phyloP scores from a whole-genome alignment of 1,284 basidiomycete species.

The Papiliotrema flavescens region DNA sequence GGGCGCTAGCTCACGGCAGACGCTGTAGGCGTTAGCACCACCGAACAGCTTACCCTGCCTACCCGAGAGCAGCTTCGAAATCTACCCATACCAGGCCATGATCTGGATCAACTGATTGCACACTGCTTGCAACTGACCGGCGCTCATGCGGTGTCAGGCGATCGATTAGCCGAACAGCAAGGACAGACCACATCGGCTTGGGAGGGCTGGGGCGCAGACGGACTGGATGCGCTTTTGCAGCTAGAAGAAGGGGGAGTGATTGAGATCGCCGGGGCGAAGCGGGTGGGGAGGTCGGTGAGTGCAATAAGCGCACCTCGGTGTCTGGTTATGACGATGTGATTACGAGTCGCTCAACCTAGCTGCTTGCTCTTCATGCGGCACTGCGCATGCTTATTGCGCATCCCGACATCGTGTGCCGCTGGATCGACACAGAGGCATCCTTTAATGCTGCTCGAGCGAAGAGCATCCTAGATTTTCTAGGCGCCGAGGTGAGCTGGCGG shows the following conservation, averaged over 20 bases:
- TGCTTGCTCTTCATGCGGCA: slow-evolving; percentile 39
- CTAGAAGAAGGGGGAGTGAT: slow-evolving; percentile 36
- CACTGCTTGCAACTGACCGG: slow-evolving; percentile 17
- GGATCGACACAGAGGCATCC: slow-evolving; percentile 45
- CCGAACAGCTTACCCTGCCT: slow-evolving; percentile 40
- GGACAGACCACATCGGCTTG: slow-evolving; percentile 11
- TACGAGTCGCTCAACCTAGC: slow-evolving; percentile 14
- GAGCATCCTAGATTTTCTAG: slow-evolving; percentile 22
- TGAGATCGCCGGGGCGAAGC: slow-evolving; percentile 36
- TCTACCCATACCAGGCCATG: slow-evolving; percentile 5
- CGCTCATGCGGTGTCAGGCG: slow-evolving; percentile 4
- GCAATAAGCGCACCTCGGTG: background rate
- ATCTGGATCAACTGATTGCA: slow-evolving; percentile 25
- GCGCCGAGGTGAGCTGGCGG: slow-evolving; percentile 24
- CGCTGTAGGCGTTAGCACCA: slow-evolving; percentile 28
- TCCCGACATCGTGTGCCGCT: slow-evolving; percentile 24
- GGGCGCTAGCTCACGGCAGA: slow-evolving; percentile 10
- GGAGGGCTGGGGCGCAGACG: slow-evolving; percentile 32
- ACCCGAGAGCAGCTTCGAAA: slow-evolving; percentile 11
- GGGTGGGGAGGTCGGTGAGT: slow-evolving; percentile 43
- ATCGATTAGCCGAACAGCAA: slow-evolving; percentile 1
- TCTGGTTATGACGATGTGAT: background rate
- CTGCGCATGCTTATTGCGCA: slow-evolving; percentile 27
- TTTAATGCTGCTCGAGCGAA: slow-evolving; percentile 37
- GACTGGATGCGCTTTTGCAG: slow-evolving; percentile 26